Evolutionary conservation across 345 rosid species (phyloP), one percentile per base, ranked within the genome.

Genomic region (Euclidium syriacum): DNA sequence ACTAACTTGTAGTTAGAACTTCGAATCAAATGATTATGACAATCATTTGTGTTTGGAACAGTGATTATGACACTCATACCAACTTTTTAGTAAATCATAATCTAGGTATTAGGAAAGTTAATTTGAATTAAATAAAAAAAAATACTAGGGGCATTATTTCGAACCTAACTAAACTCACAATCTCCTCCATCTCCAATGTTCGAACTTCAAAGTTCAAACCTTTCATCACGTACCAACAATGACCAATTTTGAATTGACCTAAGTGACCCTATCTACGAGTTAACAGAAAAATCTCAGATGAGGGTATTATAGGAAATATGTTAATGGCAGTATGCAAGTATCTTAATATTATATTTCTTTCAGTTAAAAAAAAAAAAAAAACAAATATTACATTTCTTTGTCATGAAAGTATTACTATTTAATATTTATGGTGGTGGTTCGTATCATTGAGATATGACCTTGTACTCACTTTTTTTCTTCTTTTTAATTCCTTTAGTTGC

Each of bases 391-490:
- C 1, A 20, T 3, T 22, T 34, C 3, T 4, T 34, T 3, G 18
- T 40, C 27, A 39, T 32, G 14, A 44, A 23, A 24, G 2, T 29
- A 40, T 39, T 8, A 48, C 40, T 58, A 27, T 67, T 60, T 19
- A 59, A 69, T 53, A 71, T 63, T 49, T 64, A 40, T 71, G 70
- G 65, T 63, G 70, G 65, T 56, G 32, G 65, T 19, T 71, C 47
- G 60, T 43, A 72, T 65, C 72, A 72, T 72, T 65, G 76, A 65
- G 30, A 72, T 70, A 54, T 58, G 76, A 58, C 72, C 57, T 72
- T 72, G 34, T 58, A 64, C 70, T 49, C 38, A 33, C 71, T 16
- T 24, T 70, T n/a, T 61, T 52, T 14, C 5, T 22, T 35, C 11
- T 23, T 17, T 36, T 35, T 20, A 48, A 38, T 50, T 40, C 24